A percentile compares a stretch with the other conserved stretches of the same genome.
Evolutionary conservation across 1,284 basidiomycete genomes (phyloP).

Genomic region (Schizophyllum commune): DNA sequence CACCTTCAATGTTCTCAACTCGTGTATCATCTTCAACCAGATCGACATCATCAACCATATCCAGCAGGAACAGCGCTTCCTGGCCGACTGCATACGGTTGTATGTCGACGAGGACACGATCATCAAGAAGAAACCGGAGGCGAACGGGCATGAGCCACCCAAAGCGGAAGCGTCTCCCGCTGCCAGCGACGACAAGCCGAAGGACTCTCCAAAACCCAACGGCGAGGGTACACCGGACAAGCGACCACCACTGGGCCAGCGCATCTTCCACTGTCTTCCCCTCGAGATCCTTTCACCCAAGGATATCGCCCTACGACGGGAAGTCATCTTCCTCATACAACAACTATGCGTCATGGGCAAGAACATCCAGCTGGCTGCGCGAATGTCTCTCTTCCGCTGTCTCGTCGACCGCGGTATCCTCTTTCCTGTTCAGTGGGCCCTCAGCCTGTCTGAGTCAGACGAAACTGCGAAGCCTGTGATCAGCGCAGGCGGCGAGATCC

Average conservation of each 20-base stretch:
- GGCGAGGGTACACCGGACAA: constrained; percentile 17
- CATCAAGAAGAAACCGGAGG: constrained; percentile 21
- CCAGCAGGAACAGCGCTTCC: constrained; percentile 69
- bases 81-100: constrained; percentile 71
- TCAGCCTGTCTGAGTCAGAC: constrained; percentile 47
- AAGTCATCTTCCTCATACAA: constrained; percentile 79
- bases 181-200: not conserved
- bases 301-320: constrained; percentile 7
- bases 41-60: constrained; percentile 95
- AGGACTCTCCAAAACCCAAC: constrained; percentile 6
- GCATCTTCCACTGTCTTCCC: constrained; percentile 18
- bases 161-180: constrained; percentile 17
- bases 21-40: constrained; percentile 98
- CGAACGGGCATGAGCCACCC: constrained; percentile 11
- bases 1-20: constrained; percentile 95
- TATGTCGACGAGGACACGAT: constrained; percentile 68
- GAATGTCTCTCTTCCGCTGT: constrained; percentile 83
- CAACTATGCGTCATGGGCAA: constrained; percentile 95
- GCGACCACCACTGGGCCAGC: constrained; percentile 14
- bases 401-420: constrained; percentile 87
- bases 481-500: constrained; percentile 81
- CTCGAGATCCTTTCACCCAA: constrained; percentile 12
- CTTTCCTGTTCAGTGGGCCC: constrained; percentile 88
- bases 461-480: constrained; percentile 46
- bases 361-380: constrained; percentile 85